A percentile compares a stretch with the other conserved stretches of the same genome.
phyloP scores from a whole-genome alignment of 2,329 filamentous ascomycete species.

The Cladosporium sp. region DNA sequence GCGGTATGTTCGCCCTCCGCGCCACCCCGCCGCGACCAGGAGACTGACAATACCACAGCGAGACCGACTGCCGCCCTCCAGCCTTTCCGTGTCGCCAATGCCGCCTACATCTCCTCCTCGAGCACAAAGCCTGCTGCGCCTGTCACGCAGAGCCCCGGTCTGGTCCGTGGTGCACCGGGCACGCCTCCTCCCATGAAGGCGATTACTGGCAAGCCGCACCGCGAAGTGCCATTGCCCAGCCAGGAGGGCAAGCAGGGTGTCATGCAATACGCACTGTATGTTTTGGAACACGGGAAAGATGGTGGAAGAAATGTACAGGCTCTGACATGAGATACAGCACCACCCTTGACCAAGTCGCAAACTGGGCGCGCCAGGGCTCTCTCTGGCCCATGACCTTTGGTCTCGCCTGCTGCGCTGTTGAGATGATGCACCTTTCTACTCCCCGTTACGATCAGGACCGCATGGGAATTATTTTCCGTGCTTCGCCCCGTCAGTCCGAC shows the following conservation, averaged over 20 bases:
- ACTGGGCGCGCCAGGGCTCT: conserved; percentile 83
- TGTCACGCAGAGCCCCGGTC: conserved; percentile 54
- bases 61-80: conserved; percentile 66
- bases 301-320: neutral
- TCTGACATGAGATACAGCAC: conserved; percentile 55
- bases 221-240: conserved; percentile 73
- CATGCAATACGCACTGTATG: conserved; percentile 84
- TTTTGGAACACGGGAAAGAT: conserved; percentile 31
- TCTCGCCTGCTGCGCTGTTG: conserved; percentile 83
- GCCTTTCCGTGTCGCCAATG: conserved; percentile 61
- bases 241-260: conserved; percentile 78
- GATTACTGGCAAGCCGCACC: conserved; percentile 55
- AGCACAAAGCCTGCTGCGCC: conserved; percentile 64
- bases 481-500: conserved; percentile 83
- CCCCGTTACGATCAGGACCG: conserved; percentile 89
- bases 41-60: conserved; percentile 50
- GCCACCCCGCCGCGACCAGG: conserved; percentile 17
- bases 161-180: conserved; percentile 57
- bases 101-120: conserved; percentile 67
- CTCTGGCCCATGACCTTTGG: conserved; percentile 90
- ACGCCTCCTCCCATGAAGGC: conserved; percentile 54
- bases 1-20: conserved; percentile 48
- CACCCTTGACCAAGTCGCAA: conserved; percentile 75
- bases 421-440: conserved; percentile 91
- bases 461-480: conserved; percentile 86